phyloP scores from a whole-genome alignment of 2,329 filamentous ascomycete genomes.

The Aspergillus sp. region DNA sequence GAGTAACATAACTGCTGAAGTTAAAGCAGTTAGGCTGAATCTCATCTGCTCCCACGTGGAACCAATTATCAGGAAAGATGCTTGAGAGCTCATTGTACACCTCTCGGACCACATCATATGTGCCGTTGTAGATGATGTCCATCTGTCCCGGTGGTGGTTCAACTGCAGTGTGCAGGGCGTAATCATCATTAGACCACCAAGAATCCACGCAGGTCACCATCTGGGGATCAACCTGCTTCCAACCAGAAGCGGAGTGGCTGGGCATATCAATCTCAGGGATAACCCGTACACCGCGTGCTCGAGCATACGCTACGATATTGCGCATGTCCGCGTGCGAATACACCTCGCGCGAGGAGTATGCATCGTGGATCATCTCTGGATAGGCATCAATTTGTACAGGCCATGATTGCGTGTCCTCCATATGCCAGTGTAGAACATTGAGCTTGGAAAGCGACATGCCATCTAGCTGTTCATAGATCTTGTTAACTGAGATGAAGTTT shows the following conservation, averaged over 20 bases:
- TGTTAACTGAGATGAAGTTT: constrained; percentile 55
- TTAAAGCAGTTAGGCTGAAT: constrained; percentile 61
- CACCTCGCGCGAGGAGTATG: constrained; percentile 54
- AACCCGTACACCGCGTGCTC: constrained; percentile 59
- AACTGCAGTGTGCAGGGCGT: constrained; percentile 56
- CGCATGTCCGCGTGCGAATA: constrained; percentile 50
- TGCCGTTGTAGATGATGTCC: constrained; percentile 58
- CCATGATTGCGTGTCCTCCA: constrained; percentile 60
- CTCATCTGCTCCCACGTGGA: constrained; percentile 60
- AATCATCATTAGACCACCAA: constrained; percentile 64
- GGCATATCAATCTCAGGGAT: constrained; percentile 65
- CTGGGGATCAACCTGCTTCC: constrained; percentile 58
- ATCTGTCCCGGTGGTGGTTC: constrained; percentile 60
- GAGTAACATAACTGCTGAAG: constrained; percentile 52
- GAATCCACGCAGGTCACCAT: constrained; percentile 59
- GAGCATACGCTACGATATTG: constrained; percentile 52
- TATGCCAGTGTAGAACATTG: constrained; percentile 61
- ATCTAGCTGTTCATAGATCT: constrained; percentile 58
- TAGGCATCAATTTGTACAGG: constrained; percentile 53
- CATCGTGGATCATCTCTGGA: constrained; percentile 57
- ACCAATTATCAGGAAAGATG: constrained; percentile 56
- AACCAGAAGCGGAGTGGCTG: constrained; percentile 58
- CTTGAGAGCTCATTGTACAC: constrained; percentile 57
- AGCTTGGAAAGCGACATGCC: constrained; percentile 60
- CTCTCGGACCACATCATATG: constrained; percentile 56